Percentiles rank a stretch among this genome's conserved stretches.
Evolutionary conservation across 2,329 filamentous ascomycete species (phyloP).

Genomic region (Laburnicola sp.): DNA sequence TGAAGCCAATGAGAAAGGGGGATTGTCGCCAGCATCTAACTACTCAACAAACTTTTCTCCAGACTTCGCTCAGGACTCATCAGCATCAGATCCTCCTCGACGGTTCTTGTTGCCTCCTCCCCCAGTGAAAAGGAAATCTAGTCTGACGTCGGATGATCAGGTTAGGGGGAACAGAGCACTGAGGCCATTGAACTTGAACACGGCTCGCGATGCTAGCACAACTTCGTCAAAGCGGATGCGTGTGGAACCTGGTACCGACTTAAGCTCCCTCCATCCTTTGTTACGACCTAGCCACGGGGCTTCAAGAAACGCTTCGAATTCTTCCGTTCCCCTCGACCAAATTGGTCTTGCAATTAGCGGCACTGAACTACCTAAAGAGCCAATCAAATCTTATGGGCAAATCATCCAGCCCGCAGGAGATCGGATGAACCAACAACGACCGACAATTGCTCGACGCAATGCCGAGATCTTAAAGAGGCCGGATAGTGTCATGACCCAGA

Average conservation of each 20-base stretch:
- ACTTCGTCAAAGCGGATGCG: neutral
- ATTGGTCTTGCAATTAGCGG: constrained; percentile 46
- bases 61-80: constrained; percentile 18
- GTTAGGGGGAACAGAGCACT: neutral
- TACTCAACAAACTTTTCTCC: constrained; percentile 29
- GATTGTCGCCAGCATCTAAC: constrained; percentile 10
- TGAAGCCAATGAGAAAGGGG: constrained; percentile 26
- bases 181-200: neutral
- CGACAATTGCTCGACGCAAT: constrained; percentile 12
- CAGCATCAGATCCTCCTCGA: constrained; percentile 12
- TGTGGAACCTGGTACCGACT: constrained; percentile 8
- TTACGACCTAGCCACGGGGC: constrained; percentile 28
- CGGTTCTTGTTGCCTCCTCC: constrained; percentile 23
- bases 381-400: constrained; percentile 12
- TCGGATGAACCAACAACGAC: constrained; percentile 9
- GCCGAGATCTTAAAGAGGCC: constrained; percentile 22
- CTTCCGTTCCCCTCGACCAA: constrained; percentile 34
- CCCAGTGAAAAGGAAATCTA: constrained; percentile 15
- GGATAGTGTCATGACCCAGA: constrained; percentile 38
- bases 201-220: neutral
- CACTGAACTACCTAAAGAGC: constrained; percentile 36
- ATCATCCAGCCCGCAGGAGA: constrained; percentile 7
- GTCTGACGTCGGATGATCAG: neutral
- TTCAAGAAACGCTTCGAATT: constrained; percentile 24
- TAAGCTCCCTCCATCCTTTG: constrained; percentile 17